A percentile compares a stretch with the other conserved stretches of the same genome.
Evolutionary conservation across 495 filamentous ascomycete genomes (phyloP).

Genomic region (Daldinia decipiens): DNA sequence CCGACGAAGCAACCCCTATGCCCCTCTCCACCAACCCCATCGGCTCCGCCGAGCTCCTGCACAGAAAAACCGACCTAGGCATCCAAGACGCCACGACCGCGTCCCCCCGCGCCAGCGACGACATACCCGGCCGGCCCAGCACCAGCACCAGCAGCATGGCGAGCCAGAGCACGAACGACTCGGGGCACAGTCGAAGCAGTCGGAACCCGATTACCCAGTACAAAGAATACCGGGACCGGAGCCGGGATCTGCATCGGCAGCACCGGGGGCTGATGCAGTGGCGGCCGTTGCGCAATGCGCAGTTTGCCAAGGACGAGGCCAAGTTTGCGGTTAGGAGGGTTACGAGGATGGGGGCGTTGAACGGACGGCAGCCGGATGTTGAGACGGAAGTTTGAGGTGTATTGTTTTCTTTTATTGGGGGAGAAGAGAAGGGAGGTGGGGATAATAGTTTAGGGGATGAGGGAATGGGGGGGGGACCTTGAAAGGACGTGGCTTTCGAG

Average conservation of each 20-base stretch:
- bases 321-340: constrained; percentile 68
- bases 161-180: constrained; percentile 28
- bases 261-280: constrained; percentile 81
- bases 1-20: constrained; percentile 32
- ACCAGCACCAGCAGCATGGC: constrained; percentile 2
- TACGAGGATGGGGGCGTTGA: constrained; percentile 64
- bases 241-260: constrained; percentile 69
- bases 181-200: constrained; percentile 43
- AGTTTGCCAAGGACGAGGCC: constrained; percentile 77
- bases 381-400: constrained; percentile 64
- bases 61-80: constrained; percentile 55
- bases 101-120: constrained; percentile 15
- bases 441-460: not conserved
- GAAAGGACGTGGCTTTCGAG: not conserved
- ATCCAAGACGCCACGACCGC: constrained; percentile 53
- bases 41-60: constrained; percentile 13
- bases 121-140: constrained; percentile 37
- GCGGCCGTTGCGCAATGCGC: constrained; percentile 74
- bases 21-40: constrained; percentile 22
- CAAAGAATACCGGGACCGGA: constrained; percentile 64
- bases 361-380: constrained; percentile 73
- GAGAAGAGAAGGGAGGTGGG: too few relatives aligned
- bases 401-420: constrained; percentile 1
- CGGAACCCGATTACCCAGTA: constrained; percentile 59
- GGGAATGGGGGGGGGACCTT: not conserved